These are phyloP conservation scores for Aspergillus bombycis DNA, from an alignment of 2,329 filamentous ascomycete species.

Conservation along the genomic window DNA sequence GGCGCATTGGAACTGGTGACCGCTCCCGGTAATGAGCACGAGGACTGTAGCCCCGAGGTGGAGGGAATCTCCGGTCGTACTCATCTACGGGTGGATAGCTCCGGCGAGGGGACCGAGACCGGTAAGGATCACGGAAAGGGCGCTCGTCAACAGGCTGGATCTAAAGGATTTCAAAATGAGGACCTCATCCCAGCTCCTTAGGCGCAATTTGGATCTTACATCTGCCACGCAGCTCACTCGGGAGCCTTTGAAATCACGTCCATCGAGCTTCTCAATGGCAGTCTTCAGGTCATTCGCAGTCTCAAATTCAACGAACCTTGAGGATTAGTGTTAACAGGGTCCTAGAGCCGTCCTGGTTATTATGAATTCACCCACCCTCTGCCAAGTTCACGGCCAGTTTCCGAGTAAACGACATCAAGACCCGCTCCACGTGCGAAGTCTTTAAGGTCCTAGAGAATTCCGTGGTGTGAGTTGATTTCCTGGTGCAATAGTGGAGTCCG, in stretches of 20 bases:
- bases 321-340: slow-evolving; percentile 29
- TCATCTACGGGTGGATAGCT: slow-evolving; percentile 71
- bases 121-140: slow-evolving; percentile 67
- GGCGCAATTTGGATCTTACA: slow-evolving; percentile 58
- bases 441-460: slow-evolving; percentile 94
- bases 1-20: slow-evolving; percentile 69
- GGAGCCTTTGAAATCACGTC: slow-evolving; percentile 87
- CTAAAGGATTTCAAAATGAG: slow-evolving; percentile 49
- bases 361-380: slow-evolving; percentile 70
- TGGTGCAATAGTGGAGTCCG: slow-evolving; percentile 41
- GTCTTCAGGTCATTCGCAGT: slow-evolving; percentile 85
- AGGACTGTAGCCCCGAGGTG: slow-evolving; percentile 80
- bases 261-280: slow-evolving; percentile 93
- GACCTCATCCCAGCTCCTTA: slow-evolving; percentile 25
- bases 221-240: slow-evolving; percentile 85
- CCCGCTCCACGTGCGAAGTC: slow-evolving; percentile 97
- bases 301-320: slow-evolving; percentile 96
- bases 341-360: slow-evolving; percentile 20
- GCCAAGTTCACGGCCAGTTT: slow-evolving; percentile 89
- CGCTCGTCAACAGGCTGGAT: slow-evolving; percentile 72
- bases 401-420: slow-evolving; percentile 96
- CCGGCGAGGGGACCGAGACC: slow-evolving; percentile 80
- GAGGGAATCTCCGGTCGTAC: slow-evolving; percentile 80
- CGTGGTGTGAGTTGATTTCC: slow-evolving; percentile 75
- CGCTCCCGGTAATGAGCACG: slow-evolving; percentile 85